These are phyloP conservation scores for Prunella vulgaris DNA, from an alignment of 257 asterid species.

Conservation along the genomic window DNA sequence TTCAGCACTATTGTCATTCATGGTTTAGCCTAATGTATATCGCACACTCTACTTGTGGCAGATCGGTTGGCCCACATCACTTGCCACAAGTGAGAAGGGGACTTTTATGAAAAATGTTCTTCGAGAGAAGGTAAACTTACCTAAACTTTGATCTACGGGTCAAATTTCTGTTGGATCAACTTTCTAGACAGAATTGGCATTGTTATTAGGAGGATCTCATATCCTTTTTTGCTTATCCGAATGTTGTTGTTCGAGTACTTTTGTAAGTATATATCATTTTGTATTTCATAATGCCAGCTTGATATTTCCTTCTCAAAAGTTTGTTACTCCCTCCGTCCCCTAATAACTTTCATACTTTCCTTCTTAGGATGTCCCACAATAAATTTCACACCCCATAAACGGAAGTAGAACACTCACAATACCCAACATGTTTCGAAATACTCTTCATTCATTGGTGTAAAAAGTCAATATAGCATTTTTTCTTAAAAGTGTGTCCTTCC, in stretches of 20 bases:
- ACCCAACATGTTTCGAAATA: too few species aligned
- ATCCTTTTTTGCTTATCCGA: neutral
- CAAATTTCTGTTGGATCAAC: neutral
- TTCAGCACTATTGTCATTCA: neutral
- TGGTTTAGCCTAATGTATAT: conserved; percentile 10
- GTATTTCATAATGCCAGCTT: neutral
- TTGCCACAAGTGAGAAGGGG: conserved; percentile 83
- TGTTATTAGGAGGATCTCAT: neutral
- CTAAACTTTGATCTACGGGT: neutral
- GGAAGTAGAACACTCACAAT: too few species aligned
- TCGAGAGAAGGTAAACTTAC: conserved; percentile 67
- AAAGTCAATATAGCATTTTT: too few species aligned
- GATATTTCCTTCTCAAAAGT: neutral
- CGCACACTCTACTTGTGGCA: conserved; percentile 25
- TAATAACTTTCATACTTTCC: too few species aligned
- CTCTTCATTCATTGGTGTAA: too few species aligned
- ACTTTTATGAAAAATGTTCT: conserved; percentile 68
- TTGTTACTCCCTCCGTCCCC: too few species aligned
- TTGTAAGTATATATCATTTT: neutral
- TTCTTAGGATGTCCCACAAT: too few species aligned
- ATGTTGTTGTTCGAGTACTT: neutral
- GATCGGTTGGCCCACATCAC: conserved; percentile 99
- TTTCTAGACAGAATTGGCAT: neutral
- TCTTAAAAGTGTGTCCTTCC: too few species aligned
- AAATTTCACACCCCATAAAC: too few species aligned